Percentiles rank a stretch among this genome's conserved stretches.
These are phyloP conservation scores for Benincasa hispida DNA, from an alignment of 306 rosid species.

Conservation along the genomic window DNA sequence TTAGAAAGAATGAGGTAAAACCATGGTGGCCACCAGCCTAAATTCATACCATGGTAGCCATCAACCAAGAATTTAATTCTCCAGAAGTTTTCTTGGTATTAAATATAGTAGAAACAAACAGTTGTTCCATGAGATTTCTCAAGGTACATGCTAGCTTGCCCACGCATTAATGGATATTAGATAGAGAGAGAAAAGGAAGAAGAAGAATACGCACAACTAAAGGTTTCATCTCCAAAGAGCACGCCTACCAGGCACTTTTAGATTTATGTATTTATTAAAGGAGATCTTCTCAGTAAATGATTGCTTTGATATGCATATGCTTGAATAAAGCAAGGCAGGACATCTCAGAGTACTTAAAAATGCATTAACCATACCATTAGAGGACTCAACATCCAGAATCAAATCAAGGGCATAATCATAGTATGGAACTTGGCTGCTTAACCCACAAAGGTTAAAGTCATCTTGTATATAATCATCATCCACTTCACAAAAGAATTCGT, in stretches of 20 bases:
- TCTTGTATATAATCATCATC: conserved; percentile 81
- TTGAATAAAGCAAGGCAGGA: neutral
- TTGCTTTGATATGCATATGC: neutral
- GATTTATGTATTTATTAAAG: neutral
- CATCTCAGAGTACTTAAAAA: neutral
- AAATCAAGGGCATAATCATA: conserved; percentile 82
- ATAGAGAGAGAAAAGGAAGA: too few species aligned
- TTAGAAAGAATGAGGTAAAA: neutral
- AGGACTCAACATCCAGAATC: conserved; percentile 67
- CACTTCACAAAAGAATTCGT: conserved; percentile 70
- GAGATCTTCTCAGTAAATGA: neutral
- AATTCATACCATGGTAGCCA: neutral
- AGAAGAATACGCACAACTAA: neutral
- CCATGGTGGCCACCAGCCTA: neutral
- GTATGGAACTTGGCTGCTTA: conserved; percentile 74
- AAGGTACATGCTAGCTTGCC: neutral
- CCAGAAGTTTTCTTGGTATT: neutral
- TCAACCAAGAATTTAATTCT: neutral
- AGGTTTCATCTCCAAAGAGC: neutral
- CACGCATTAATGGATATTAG: neutral
- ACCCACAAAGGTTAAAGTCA: conserved; percentile 81
- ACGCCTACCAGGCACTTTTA: neutral
- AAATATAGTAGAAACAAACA: neutral
- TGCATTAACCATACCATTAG: conserved; percentile 43
- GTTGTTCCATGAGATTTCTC: neutral